Conservation (phyloP, 306 rosid species). For the Casuarina cunninghamiana region DNA sequence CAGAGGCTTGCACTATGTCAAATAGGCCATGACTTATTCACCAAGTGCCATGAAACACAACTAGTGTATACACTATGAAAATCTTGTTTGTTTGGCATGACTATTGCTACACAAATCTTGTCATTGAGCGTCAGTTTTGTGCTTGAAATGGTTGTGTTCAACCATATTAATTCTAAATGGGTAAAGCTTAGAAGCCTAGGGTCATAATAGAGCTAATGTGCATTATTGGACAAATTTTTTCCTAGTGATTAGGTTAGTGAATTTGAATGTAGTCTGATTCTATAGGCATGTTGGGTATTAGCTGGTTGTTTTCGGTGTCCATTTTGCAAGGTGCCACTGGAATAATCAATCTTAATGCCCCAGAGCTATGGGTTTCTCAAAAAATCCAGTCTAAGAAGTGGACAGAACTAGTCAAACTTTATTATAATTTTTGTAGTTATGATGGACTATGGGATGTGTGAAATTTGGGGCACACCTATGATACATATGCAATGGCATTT, state of each 20-base stretch:
- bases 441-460: constrained; percentile 21
- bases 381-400: neutral
- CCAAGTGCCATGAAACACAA: neutral
- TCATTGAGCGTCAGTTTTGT: neutral
- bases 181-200: neutral
- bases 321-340: neutral
- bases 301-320: neutral
- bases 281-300: neutral
- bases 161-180: neutral
- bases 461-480: neutral
- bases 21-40: neutral
- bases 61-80: neutral
- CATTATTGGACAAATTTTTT: neutral
- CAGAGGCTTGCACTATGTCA: neutral
- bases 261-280: neutral
- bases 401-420: neutral
- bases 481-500: neutral
- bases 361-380: neutral
- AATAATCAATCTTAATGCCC: neutral
- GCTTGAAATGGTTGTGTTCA: neutral
- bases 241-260: neutral
- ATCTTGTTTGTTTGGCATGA: neutral
- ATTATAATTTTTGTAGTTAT: neutral
- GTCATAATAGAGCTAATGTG: neutral
- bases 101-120: neutral